Percentiles rank a stretch among this genome's conserved stretches.
Conservation (phyloP, 2,329 filamentous ascomycete genomes). For the Epichloe gansuensis region DNA sequence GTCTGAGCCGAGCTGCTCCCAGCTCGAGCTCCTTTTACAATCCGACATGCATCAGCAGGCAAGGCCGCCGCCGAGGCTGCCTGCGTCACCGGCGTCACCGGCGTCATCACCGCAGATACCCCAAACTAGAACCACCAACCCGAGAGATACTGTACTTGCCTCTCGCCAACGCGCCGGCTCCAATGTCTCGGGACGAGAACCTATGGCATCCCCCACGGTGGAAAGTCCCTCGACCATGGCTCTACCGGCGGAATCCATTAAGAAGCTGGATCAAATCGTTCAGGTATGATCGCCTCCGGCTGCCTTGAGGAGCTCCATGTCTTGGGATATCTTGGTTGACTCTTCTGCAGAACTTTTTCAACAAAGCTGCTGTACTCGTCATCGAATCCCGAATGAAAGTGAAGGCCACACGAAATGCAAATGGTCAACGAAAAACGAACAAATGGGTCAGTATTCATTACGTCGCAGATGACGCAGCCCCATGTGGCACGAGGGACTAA, state of each 20-base stretch:
- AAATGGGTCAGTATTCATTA: constrained; percentile 59
- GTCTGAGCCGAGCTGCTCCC: constrained; percentile 3
- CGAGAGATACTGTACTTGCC: constrained; percentile 45
- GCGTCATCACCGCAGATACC: constrained; percentile 54
- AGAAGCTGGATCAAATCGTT: constrained; percentile 85
- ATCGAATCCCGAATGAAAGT: constrained; percentile 69
- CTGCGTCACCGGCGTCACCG: constrained; percentile 60
- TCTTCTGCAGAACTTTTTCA: constrained; percentile 65
- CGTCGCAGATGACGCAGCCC: neutral
- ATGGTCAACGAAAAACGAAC: constrained; percentile 50
- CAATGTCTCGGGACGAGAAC: constrained; percentile 27
- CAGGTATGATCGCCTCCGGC: constrained; percentile 43
- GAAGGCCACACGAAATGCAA: constrained; percentile 31
- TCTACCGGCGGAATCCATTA: constrained; percentile 53
- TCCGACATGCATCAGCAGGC: constrained; percentile 76
- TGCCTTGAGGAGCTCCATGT: neutral
- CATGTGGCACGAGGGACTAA: neutral
- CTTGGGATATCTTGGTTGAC: neutral
- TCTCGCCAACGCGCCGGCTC: constrained; percentile 32
- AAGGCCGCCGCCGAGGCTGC: constrained; percentile 55
- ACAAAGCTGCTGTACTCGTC: constrained; percentile 74
- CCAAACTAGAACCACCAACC: constrained; percentile 59
- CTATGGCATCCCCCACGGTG: constrained; percentile 34
- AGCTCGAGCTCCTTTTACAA: constrained; percentile 2
- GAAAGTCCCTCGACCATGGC: constrained; percentile 29